A percentile compares a stretch with the other conserved stretches of the same genome.
These are phyloP conservation scores for Detonula confervacea DNA, from an alignment of 352 stramenopile species.

Conservation along the genomic window DNA sequence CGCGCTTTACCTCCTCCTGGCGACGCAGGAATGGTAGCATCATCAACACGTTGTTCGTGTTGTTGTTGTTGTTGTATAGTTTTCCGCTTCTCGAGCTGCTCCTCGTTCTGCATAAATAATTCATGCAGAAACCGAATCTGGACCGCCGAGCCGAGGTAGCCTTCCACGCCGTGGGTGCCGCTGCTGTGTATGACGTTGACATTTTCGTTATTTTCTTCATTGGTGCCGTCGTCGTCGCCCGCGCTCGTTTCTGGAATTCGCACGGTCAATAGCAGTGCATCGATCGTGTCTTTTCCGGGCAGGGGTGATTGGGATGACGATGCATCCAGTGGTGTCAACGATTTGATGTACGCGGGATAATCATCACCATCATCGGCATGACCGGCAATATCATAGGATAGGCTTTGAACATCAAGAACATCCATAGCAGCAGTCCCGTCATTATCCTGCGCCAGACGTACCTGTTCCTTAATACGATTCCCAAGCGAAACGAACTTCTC, in stretches of 20 bases:
- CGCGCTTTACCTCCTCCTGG: constrained; percentile 51
- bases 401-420: constrained; percentile 37
- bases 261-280: constrained; percentile 39
- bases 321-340: constrained; percentile 5
- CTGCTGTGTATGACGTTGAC: constrained; percentile 69
- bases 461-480: constrained; percentile 38
- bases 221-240: neutral
- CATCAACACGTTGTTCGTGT: too few species aligned
- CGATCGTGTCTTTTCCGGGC: constrained; percentile 40
- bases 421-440: neutral
- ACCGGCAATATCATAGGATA: constrained; percentile 40
- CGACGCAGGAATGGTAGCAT: constrained; percentile 11
- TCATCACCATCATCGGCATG: too few species aligned
- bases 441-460: neutral
- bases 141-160: constrained; percentile 76
- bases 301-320: constrained; percentile 5
- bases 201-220: constrained; percentile 10
- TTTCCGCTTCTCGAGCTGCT: neutral
- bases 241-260: too few species aligned
- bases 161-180: constrained; percentile 80
- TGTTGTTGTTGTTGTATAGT: too few species aligned
- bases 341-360: constrained; percentile 21
- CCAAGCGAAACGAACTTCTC: constrained; percentile 52
- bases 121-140: constrained; percentile 70
- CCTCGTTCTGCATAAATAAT: constrained; percentile 29